These are phyloP conservation scores for Leccinum pachyderme DNA, from an alignment of 1,284 basidiomycete species.

Conservation along the genomic window DNA sequence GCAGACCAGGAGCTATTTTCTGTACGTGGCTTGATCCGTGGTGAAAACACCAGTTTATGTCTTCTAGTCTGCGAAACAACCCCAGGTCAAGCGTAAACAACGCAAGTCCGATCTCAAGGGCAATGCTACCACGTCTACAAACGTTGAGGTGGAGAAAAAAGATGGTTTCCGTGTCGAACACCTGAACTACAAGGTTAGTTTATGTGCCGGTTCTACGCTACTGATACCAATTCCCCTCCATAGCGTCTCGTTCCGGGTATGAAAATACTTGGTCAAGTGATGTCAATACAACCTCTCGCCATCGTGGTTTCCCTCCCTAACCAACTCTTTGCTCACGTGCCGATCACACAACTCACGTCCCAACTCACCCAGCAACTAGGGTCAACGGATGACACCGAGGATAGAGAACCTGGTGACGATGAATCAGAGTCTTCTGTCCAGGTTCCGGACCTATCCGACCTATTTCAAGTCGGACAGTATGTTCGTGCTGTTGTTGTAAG, in stretches of 20 bases:
- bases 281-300: constrained; percentile 86
- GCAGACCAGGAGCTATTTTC: constrained; percentile 78
- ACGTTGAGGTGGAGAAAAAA: constrained; percentile 32
- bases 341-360: constrained; percentile 91
- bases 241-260: constrained; percentile 85
- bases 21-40: constrained; percentile 38
- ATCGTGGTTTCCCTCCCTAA: constrained; percentile 93
- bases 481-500: constrained; percentile 76
- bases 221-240: constrained; percentile 1
- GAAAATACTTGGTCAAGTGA: constrained; percentile 84
- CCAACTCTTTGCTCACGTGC: constrained; percentile 92
- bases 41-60: constrained; percentile 6
- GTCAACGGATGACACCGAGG: constrained; percentile 49
- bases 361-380: constrained; percentile 77
- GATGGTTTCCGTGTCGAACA: constrained; percentile 78
- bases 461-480: constrained; percentile 88
- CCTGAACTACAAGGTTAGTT: constrained; percentile 87
- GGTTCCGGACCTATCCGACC: constrained; percentile 67
- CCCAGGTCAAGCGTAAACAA: constrained; percentile 34
- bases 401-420: constrained; percentile 46
- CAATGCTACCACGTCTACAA: constrained; percentile 28
- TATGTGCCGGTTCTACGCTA: neutral
- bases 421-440: constrained; percentile 37
- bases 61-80: constrained; percentile 16
- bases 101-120: constrained; percentile 50